Percentiles rank a stretch among this genome's conserved stretches.
Evolutionary conservation across 2,329 filamentous ascomycete species (phyloP).

Genomic region (Aureobasidium mangrovei): DNA sequence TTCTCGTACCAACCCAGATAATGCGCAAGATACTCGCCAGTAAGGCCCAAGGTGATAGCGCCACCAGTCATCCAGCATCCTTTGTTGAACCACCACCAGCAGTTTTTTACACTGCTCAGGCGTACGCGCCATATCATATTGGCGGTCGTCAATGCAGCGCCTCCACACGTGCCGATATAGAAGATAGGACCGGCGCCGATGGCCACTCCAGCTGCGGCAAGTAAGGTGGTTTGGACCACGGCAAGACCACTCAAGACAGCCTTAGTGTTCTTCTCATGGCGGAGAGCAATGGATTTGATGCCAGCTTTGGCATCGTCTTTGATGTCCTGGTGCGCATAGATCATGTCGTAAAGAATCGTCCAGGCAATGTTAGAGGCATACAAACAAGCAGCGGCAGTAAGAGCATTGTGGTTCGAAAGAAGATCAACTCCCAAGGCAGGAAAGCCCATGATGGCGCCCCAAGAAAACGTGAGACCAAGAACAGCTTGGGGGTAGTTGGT

Average conservation of each 20-base stretch:
- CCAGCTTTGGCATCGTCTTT: conserved; percentile 77
- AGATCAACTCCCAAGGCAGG: conserved; percentile 72
- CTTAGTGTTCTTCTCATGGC: conserved; percentile 71
- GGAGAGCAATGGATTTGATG: conserved; percentile 79
- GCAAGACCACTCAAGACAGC: conserved; percentile 63
- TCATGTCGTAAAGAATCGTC: conserved; percentile 86
- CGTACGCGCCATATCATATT: conserved; percentile 53
- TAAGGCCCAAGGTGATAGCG: conserved; percentile 46
- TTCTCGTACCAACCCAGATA: conserved; percentile 12
- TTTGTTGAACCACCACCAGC: conserved; percentile 58
- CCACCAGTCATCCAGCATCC: conserved; percentile 55
- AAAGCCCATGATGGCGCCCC: conserved; percentile 83
- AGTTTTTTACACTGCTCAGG: conserved; percentile 48
- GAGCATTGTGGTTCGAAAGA: conserved; percentile 52
- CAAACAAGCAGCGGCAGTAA: conserved; percentile 58
- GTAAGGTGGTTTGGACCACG: conserved; percentile 56
- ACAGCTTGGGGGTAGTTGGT: conserved; percentile 83
- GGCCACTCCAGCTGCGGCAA: conserved; percentile 60
- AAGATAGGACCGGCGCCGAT: conserved; percentile 51
- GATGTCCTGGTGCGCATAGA: conserved; percentile 88
- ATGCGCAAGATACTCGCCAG: conserved; percentile 43
- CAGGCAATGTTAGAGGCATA: conserved; percentile 75
- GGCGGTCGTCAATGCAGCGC: conserved; percentile 45
- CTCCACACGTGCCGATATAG: conserved; percentile 50
- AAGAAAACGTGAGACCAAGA: conserved; percentile 76